These are phyloP conservation scores for Saprolegnia parasitica DNA, from an alignment of 352 stramenopile genomes.

Conservation along the genomic window DNA sequence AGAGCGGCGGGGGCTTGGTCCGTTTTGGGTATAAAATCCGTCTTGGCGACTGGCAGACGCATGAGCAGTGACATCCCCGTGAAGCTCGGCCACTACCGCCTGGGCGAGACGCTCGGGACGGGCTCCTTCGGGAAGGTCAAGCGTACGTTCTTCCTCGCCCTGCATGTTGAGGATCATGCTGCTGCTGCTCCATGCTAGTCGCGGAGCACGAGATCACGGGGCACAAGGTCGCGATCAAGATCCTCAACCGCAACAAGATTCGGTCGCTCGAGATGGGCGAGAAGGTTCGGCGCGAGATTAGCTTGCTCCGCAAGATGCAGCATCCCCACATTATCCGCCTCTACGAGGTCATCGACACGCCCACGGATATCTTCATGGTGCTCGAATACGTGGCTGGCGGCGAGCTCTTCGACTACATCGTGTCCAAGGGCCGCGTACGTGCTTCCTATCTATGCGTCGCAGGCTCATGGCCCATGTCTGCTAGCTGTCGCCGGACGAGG, in stretches of 20 bases:
- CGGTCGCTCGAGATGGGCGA: slow-evolving; percentile 98
- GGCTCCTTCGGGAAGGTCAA: slow-evolving; percentile 99
- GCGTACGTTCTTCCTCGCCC: slow-evolving; percentile 55
- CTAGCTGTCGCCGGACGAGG: slow-evolving; percentile 94
- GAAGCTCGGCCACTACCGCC: slow-evolving; percentile 95
- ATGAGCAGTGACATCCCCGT: slow-evolving; percentile 86
- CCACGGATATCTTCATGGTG: slow-evolving; percentile 97
- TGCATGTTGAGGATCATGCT: slow-evolving; percentile 24
- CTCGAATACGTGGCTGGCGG: slow-evolving; percentile 92
- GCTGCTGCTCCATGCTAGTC: slow-evolving; percentile 73
- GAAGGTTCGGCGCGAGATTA: slow-evolving; percentile 99
- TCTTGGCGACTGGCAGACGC: background rate
- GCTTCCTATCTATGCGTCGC: background rate
- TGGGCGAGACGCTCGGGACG: slow-evolving; percentile 99
- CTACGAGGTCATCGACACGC: slow-evolving; percentile 99
- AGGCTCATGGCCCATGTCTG: slow-evolving; percentile 20
- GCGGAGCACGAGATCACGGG: slow-evolving; percentile 97
- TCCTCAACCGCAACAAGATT: slow-evolving; percentile 99
- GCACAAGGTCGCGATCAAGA: slow-evolving; percentile 99
- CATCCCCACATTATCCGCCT: slow-evolving; percentile 99
- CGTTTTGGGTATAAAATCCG: background rate
- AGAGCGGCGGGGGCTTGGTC: no score
- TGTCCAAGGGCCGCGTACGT: slow-evolving; percentile 90
- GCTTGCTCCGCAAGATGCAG: slow-evolving; percentile 97
- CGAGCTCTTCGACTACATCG: slow-evolving; percentile 99